Evolutionary conservation across 1,284 basidiomycete species (phyloP), one percentile per base, ranked within the genome.

Genomic region (Ceratobasidium theobromae): DNA sequence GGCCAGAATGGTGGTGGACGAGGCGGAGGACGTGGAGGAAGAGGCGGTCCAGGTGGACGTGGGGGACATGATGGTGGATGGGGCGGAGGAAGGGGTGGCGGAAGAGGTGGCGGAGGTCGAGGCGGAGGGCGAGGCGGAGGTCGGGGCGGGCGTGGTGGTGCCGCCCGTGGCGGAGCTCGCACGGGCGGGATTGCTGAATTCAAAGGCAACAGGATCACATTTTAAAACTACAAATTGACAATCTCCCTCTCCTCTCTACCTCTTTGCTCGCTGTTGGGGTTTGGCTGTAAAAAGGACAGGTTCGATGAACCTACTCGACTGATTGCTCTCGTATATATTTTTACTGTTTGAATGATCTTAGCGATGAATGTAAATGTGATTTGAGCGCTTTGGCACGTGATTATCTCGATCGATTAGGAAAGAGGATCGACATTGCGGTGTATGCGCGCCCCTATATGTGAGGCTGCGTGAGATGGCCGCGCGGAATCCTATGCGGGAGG

Each of bases 141-240:
- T 45, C 33, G 49, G n/a, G 73, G 74, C 38, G 70, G 71, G 49
- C 72, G 75, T 65, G 72, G 76, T 53, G 78, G 79, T 64, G 76
- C 75, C 3, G 5, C 45, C 14, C 75, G 79, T 43, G 76, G 81
- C 53, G 72, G 71, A 67, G 79, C 85, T 53, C 82, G 88, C 70
- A 84, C 81, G 46, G 94, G 93, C 54, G 93, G 86, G 25, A 88
- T 93, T 73, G 79, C 86, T 65, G 76, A 82, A 32, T 85, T 85
- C 67, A 84, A 87, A 72, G 95, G 95, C 72, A 89, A 82, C 78
- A 96, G 95, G 81, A 87, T 83, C 68, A 89, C 86, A 18, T 96
- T 95, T 75, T 80, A 81, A 74, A 21, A 30, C 45, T 4, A 46
- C 33, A 12, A 38, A 12, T 18, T 35, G 35, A 8, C 6, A 8